Evolutionary conservation across 2,329 filamentous ascomycete species (phyloP), one percentile per base, ranked within the genome.

Genomic region (Penicillium concentricum): DNA sequence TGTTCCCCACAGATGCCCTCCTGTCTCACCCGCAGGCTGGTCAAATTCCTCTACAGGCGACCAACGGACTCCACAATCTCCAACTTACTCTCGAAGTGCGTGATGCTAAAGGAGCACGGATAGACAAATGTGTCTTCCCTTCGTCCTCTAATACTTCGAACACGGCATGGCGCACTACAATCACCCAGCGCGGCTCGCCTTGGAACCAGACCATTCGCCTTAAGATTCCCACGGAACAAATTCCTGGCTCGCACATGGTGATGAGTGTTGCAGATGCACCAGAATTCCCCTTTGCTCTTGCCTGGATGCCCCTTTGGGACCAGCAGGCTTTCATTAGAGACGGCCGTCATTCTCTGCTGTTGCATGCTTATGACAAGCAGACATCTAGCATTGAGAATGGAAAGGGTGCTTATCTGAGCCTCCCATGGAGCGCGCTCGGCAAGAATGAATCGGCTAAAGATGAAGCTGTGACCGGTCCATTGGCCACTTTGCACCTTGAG

Each of bases 291-390:
- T 97, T 97, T 72, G 93, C 94, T 2, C 82, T 97, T 42, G 90
- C 90, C 15, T 92, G 95, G 82, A 87, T 99, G 79, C 94, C 94
- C 0, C 80, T 99, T 2, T 99, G 95, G 94, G 90, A 93, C 50
- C 85, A 91, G 24, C 87, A 92, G 57, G 93, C 94, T 0, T 99
- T 99, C 69, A 85, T 95, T 49, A 84, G 87, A 46, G 93, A 99
- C 69, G 93, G 93, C 0, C 77, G 85, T 20, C 93, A 97, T 71
- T 86, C 86, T 3, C 78, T 97, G 47, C 79, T 95, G 2, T 78
- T 99, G 43, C 96, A 97, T 78, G 90, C 89, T 62, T 90, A 96
- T 67, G 95, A 99, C 67, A 95, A 97, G 71, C 84, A 89, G 68
- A 97, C 92, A 0, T 90, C 89, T 0, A 88, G 83, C 82, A 47